Evolutionary conservation across 495 filamentous ascomycete genomes (phyloP).

Genomic region (Darksidea phi): DNA sequence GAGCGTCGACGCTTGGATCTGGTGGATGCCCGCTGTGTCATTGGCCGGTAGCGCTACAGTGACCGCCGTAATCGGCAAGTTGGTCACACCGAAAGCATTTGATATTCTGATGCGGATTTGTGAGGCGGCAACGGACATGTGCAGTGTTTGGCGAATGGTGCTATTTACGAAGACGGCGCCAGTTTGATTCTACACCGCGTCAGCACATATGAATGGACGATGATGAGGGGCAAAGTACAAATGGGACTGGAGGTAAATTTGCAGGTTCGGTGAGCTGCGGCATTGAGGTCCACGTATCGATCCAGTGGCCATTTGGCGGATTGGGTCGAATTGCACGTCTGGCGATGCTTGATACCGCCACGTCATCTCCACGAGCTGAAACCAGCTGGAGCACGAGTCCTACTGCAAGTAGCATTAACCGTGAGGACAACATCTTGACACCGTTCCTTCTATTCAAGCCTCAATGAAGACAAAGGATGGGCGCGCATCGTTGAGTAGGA

Average conservation of each 20-base stretch:
- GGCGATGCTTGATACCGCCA: too few species aligned
- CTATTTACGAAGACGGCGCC: conserved; percentile 49
- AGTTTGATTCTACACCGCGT: not conserved
- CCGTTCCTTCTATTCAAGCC: too few species aligned
- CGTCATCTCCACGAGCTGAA: too few species aligned
- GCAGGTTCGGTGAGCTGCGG: conserved; percentile 61
- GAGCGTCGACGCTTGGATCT: conserved; percentile 52
- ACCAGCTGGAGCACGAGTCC: too few species aligned
- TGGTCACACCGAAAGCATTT: conserved; percentile 63
- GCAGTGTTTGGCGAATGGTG: conserved; percentile 67
- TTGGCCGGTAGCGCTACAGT: conserved; percentile 55
- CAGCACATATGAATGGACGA: not conserved
- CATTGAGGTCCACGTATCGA: conserved; percentile 65
- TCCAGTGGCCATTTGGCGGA: conserved; percentile 54
- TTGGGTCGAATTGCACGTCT: conserved; percentile 5
- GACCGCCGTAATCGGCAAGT: conserved; percentile 59
- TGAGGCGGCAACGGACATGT: conserved; percentile 54
- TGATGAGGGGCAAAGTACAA: conserved; percentile 44
- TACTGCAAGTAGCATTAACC: too few species aligned
- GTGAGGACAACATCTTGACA: too few species aligned
- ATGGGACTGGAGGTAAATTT: conserved; percentile 61
- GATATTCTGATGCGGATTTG: conserved; percentile 62
- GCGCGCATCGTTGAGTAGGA: too few species aligned
- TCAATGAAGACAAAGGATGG: too few species aligned
- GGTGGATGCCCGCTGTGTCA: conserved; percentile 50